Base-by-base conservation (phyloP, 2,329 filamentous ascomycete genomes). In the Fusarium sacchari region DNA sequence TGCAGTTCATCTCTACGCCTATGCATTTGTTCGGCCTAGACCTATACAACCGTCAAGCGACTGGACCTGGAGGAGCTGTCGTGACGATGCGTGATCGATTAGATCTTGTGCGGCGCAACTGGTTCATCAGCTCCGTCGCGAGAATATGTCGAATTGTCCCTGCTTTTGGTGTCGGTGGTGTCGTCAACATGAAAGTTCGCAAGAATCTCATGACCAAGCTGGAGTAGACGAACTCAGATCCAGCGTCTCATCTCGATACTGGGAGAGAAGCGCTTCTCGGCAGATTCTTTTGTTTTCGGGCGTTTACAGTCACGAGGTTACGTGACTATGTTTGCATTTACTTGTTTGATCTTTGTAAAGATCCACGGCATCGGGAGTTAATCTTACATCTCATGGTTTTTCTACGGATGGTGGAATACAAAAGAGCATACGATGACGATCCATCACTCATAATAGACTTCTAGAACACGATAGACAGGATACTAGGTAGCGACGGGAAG, bases 121-220 rank as follows among this genome's bases (percentile, higher is more conserved):
- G 94, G 91, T 83, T 88, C 24, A 88, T 92, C 72, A 96, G 93
- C 80, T 90, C 90, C 36, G 82, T 89, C 64, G 95, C 95, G 32
- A 85, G 95, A 60, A 92, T 97, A 82, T 93, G 93, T 69, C 88
- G 95, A 78, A 97, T 97, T 76, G 88, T 97, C 6, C 95, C 95
- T 24, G 95, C 95, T 1, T 97, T 96, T 85, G 95, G 95, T 5
- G 87, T 97, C 18, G 95, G 95, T 2, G 95, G 95, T 1, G 94
- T 97, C 17, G 92, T 96, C 17, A 97, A 97, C 82, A 88, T 87
- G 67, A 91, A 93, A 78, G 86, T 96, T 49, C 87, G 95, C 76
- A 86, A 84, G 78, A 84, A 80, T 60, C 80, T 96, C 76, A 95
- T 97, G 92, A 84, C 84, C 75, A 87, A 81, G 76, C 79, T 94